phyloP scores from a whole-genome alignment of 2,329 filamentous ascomycete genomes.

The Aureobasidium lini region DNA sequence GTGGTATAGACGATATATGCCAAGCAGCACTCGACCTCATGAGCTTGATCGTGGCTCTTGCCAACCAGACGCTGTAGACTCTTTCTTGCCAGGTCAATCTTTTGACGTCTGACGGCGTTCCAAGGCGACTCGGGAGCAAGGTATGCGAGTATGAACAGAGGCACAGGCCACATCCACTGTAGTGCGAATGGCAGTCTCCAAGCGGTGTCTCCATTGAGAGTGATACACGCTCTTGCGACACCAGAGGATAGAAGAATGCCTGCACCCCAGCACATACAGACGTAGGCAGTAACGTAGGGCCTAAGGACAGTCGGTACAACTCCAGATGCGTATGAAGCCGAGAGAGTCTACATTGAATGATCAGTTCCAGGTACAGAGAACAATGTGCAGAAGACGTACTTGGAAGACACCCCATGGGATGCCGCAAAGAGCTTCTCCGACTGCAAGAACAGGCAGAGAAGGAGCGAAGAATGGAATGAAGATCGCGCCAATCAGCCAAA shows the following conservation, averaged over 20 bases:
- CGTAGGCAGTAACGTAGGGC: constrained; percentile 51
- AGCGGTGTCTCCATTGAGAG: constrained; percentile 24
- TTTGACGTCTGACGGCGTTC: constrained; percentile 32
- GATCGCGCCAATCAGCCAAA: constrained; percentile 36
- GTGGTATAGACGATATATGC: constrained; percentile 24
- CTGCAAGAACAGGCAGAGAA: constrained; percentile 39
- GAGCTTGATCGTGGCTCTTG: neutral
- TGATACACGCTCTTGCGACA: constrained; percentile 27
- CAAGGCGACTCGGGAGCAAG: constrained; percentile 31
- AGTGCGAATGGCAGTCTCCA: constrained; percentile 38
- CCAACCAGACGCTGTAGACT: neutral
- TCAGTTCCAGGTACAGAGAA: constrained; percentile 37
- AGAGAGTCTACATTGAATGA: neutral
- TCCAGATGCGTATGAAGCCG: constrained; percentile 59
- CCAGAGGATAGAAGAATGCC: constrained; percentile 49
- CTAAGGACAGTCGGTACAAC: constrained; percentile 53
- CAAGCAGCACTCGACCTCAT: neutral
- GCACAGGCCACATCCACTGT: constrained; percentile 35
- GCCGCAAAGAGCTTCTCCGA: constrained; percentile 54
- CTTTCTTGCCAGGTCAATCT: constrained; percentile 19
- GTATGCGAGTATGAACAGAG: constrained; percentile 29
- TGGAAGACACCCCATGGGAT: constrained; percentile 52
- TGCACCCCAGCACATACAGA: constrained; percentile 57
- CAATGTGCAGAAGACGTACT: neutral
- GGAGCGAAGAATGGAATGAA: constrained; percentile 37